phyloP scores from a whole-genome alignment of 1,139 yeast species.

The Suzukiozyma palmioleophila region DNA sequence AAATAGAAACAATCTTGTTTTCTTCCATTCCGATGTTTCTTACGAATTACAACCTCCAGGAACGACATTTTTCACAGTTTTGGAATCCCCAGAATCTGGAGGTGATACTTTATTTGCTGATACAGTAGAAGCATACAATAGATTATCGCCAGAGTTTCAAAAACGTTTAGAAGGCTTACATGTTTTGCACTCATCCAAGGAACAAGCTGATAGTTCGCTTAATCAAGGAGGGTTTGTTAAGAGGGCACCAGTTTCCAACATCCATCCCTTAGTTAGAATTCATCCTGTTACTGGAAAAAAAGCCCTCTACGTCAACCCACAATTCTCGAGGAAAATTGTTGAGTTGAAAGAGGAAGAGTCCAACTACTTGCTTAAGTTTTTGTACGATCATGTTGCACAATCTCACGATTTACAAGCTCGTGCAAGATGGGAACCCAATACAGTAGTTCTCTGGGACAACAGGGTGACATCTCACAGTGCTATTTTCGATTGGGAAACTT shows the following conservation, averaged over 20 bases:
- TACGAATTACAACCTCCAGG: constrained; percentile 72
- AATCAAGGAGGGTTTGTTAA: constrained; percentile 58
- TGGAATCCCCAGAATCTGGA: constrained; percentile 61
- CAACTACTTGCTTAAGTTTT: constrained; percentile 48
- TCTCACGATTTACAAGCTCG: constrained; percentile 38
- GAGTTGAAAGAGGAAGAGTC: constrained; percentile 67
- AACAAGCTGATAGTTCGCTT: constrained; percentile 58
- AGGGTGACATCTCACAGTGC: constrained; percentile 64
- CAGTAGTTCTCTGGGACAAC: constrained; percentile 73
- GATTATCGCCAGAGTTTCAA: constrained; percentile 60
- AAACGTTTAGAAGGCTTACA: constrained; percentile 51
- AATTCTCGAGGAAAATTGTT: constrained; percentile 57
- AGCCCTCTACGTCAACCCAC: constrained; percentile 53
- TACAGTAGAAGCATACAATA: constrained; percentile 61
- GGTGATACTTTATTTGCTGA: constrained; percentile 74
- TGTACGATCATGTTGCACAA: constrained; percentile 46
- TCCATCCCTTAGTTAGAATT: constrained; percentile 64
- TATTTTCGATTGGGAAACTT: constrained; percentile 53
- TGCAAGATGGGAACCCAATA: constrained; percentile 40
- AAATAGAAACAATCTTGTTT: constrained; percentile 28
- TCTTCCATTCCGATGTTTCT: constrained; percentile 68
- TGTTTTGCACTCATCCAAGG: constrained; percentile 65
- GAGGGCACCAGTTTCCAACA: constrained; percentile 53
- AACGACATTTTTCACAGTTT: constrained; percentile 55
- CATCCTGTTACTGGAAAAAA: constrained; percentile 68